Evolutionary conservation across 2,329 filamentous ascomycete species (phyloP).

Genomic region (Paecilomyces fulvus): DNA sequence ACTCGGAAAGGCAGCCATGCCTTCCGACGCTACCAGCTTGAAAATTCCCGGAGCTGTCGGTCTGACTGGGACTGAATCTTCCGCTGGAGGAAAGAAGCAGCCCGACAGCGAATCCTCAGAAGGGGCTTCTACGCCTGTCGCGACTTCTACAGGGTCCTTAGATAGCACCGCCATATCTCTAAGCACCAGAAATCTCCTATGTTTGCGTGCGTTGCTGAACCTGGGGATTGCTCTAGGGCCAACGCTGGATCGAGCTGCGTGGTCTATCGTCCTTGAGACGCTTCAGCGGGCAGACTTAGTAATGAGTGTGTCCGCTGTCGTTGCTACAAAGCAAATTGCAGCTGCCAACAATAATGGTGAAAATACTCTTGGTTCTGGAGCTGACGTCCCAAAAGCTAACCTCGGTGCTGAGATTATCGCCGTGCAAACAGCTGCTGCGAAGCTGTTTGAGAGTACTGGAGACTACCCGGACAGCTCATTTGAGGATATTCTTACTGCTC

Average conservation of each 20-base stretch:
- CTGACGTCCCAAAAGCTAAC: slow-evolving; percentile 50
- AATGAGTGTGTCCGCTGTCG: slow-evolving; percentile 41
- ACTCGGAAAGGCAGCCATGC: slow-evolving; percentile 84
- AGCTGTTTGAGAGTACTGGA: slow-evolving; percentile 82
- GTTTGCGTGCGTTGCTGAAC: slow-evolving; percentile 84
- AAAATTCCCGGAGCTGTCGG: slow-evolving; percentile 12
- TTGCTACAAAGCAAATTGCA: slow-evolving; percentile 19
- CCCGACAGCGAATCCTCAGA: slow-evolving; percentile 19
- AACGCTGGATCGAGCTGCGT: slow-evolving; percentile 66
- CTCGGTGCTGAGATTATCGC: slow-evolving; percentile 75
- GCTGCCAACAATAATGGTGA: slow-evolving; percentile 20
- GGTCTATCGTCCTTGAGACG: slow-evolving; percentile 86
- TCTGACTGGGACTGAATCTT: slow-evolving; percentile 9
- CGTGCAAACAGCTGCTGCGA: slow-evolving; percentile 76
- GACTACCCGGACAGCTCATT: slow-evolving; percentile 85
- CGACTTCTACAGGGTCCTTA: slow-evolving; percentile 15
- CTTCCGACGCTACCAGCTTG: slow-evolving; percentile 51
- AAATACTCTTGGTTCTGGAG: slow-evolving; percentile 10
- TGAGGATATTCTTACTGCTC: slow-evolving; percentile 62
- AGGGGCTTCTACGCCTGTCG: slow-evolving; percentile 17
- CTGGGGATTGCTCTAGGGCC: slow-evolving; percentile 89
- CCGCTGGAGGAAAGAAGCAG: slow-evolving; percentile 21
- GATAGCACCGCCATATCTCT: slow-evolving; percentile 49
- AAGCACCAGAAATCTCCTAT: slow-evolving; percentile 83
- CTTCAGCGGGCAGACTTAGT: slow-evolving; percentile 89